These are phyloP conservation scores for Amorphotheca resinae DNA, from an alignment of 495 filamentous ascomycete genomes.

Conservation along the genomic window DNA sequence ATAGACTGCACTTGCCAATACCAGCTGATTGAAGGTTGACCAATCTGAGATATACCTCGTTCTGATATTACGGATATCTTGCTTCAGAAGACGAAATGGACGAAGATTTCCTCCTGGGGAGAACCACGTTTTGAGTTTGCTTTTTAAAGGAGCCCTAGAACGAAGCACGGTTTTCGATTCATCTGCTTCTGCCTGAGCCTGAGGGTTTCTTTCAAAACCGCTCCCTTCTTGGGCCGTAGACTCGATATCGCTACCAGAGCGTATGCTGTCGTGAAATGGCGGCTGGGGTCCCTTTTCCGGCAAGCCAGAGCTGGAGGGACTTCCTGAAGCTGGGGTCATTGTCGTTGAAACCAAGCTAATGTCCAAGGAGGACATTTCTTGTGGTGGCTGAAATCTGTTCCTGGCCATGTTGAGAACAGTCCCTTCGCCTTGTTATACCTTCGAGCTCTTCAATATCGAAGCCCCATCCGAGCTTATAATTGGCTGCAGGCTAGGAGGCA, in stretches of 20 bases:
- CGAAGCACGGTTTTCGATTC: neutral
- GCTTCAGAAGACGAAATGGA: constrained; percentile 50
- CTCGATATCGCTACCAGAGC: neutral
- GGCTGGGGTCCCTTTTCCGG: neutral
- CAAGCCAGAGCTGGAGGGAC: neutral
- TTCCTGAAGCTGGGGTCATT: neutral
- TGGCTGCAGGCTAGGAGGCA: too few species aligned
- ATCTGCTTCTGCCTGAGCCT: neutral
- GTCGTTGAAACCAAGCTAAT: constrained; percentile 5
- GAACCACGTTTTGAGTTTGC: constrained; percentile 1
- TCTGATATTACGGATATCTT: constrained; percentile 44
- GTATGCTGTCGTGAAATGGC: neutral
- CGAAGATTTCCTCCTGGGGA: constrained; percentile 24
- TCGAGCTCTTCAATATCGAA: too few species aligned
- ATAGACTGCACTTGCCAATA: constrained; percentile 60
- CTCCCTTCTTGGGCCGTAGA: neutral
- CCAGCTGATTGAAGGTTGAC: constrained; percentile 55
- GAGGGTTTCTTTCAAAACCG: neutral
- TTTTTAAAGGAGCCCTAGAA: neutral
- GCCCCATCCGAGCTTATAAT: too few species aligned
- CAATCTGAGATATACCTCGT: constrained; percentile 52
- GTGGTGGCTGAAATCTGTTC: neutral
- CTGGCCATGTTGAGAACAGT: neutral
- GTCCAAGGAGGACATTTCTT: constrained; percentile 1
- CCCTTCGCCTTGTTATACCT: too few species aligned